A percentile compares a stretch with the other conserved stretches of the same genome.
Conservation (phyloP, 2,329 filamentous ascomycete genomes). For the Pseudocercospora cruenta region DNA sequence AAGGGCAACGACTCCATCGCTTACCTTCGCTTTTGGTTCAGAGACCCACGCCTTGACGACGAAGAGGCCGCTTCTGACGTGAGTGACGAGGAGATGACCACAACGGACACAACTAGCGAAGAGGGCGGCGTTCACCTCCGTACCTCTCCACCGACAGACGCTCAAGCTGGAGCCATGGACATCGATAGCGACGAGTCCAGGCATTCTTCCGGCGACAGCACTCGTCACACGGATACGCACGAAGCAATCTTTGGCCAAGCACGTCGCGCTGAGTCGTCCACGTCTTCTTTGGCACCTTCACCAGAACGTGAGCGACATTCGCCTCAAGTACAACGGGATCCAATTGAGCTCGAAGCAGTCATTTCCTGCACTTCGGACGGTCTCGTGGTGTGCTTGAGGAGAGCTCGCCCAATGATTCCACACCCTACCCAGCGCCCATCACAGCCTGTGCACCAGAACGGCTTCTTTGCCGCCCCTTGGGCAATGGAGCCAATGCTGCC, state of each 20-base stretch:
- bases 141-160: constrained; percentile 35
- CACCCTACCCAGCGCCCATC: constrained; percentile 54
- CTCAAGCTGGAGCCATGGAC: constrained; percentile 22
- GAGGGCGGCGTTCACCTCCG: constrained; percentile 55
- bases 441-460: constrained; percentile 57
- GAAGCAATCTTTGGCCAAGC: constrained; percentile 51
- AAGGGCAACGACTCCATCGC: constrained; percentile 91
- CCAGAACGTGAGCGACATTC: constrained; percentile 32
- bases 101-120: constrained; percentile 50
- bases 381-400: constrained; percentile 77
- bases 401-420: constrained; percentile 72
- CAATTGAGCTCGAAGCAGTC: constrained; percentile 82
- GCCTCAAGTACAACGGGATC: constrained; percentile 35
- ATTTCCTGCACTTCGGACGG: constrained; percentile 89
- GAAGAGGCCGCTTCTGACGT: constrained; percentile 40
- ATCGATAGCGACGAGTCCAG: constrained; percentile 33
- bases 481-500: constrained; percentile 65
- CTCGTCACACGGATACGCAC: constrained; percentile 42
- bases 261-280: constrained; percentile 42
- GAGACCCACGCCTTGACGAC: constrained; percentile 67
- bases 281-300: constrained; percentile 37
- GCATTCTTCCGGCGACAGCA: constrained; percentile 53
- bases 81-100: constrained; percentile 51
- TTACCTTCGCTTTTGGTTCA: constrained; percentile 83
- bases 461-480: constrained; percentile 81